Evolutionary conservation across 1,284 basidiomycete genomes (phyloP).

Genomic region (Cutaneotrichosporon arboriforme): DNA sequence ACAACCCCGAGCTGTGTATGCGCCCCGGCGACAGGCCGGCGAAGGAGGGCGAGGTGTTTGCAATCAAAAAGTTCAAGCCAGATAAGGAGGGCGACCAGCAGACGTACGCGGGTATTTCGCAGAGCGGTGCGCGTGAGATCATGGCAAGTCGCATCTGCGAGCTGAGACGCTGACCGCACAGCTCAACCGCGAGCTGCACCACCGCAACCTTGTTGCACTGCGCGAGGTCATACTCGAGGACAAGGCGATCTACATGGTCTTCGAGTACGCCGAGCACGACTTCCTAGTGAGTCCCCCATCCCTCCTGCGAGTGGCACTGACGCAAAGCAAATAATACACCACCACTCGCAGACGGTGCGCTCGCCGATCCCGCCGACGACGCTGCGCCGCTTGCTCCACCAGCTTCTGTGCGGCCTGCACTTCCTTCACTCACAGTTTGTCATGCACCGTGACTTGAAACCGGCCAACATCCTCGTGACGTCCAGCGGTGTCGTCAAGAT

Average conservation of each 20-base stretch:
- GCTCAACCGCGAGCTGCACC: slow-evolving; percentile 89
- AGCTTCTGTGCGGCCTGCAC: slow-evolving; percentile 89
- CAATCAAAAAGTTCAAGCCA: slow-evolving; percentile 99
- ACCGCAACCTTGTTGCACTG: slow-evolving; percentile 86
- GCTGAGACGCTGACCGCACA: slow-evolving; percentile 49
- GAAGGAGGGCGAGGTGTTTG: slow-evolving; percentile 65
- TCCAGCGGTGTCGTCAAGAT: slow-evolving; percentile 89
- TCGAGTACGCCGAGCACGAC: slow-evolving; percentile 98
- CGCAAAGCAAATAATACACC: slow-evolving; percentile 89
- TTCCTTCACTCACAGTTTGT: slow-evolving; percentile 95
- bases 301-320: neutral
- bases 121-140: slow-evolving; percentile 93
- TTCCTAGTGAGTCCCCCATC: slow-evolving; percentile 62
- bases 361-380: slow-evolving; percentile 64
- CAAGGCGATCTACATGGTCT: slow-evolving; percentile 98
- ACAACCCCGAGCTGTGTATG: slow-evolving; percentile 45
- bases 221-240: slow-evolving; percentile 95
- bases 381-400: slow-evolving; percentile 88
- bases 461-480: slow-evolving; percentile 96
- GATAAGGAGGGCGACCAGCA: slow-evolving; percentile 94
- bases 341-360: slow-evolving; percentile 85
- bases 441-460: slow-evolving; percentile 69
- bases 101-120: slow-evolving; percentile 94
- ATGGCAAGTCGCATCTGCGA: slow-evolving; percentile 58
- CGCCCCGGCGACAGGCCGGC: slow-evolving; percentile 56